Conservation (phyloP, 768 basidiomycete species). For the Leccinum longicurvipes region DNA sequence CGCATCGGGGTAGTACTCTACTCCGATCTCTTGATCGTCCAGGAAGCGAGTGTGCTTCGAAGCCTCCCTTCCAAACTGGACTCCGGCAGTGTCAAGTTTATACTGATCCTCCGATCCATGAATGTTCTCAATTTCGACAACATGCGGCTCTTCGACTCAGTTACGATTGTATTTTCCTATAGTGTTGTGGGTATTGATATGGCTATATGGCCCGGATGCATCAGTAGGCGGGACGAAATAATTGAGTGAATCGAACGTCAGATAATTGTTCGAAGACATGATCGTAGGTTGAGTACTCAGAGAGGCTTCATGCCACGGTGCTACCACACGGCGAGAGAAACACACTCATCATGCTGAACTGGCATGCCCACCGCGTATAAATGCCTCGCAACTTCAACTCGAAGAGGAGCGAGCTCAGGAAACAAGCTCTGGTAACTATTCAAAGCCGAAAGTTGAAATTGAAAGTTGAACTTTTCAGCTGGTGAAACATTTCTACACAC, state of each 20-base stretch:
- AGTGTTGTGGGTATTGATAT: constrained; percentile 16
- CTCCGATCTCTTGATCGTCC: constrained; percentile 34
- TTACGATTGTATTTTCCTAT: constrained; percentile 19
- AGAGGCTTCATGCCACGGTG: constrained; percentile 14
- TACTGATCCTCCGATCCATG: constrained; percentile 33
- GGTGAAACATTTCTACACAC: not conserved
- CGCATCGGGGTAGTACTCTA: constrained; percentile 42
- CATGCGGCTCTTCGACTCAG: constrained; percentile 13
- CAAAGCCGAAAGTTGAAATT: not conserved
- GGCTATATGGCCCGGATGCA: constrained; percentile 13
- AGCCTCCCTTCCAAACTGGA: constrained; percentile 30
- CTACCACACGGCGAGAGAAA: not conserved
- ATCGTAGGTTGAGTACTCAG: constrained; percentile 20
- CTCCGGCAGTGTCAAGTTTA: constrained; percentile 34
- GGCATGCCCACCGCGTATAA: not conserved
- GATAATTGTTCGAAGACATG: constrained; percentile 15
- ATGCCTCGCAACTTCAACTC: not conserved
- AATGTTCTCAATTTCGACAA: constrained; percentile 30
- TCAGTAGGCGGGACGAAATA: constrained; percentile 19
- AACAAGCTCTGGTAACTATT: not conserved
- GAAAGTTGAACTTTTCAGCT: not conserved
- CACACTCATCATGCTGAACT: not conserved
- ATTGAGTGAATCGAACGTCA: constrained; percentile 16
- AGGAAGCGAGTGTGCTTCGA: constrained; percentile 31
- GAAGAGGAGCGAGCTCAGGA: not conserved